Conservation (phyloP, 345 rosid species). For the Fremontodendron californicum region DNA sequence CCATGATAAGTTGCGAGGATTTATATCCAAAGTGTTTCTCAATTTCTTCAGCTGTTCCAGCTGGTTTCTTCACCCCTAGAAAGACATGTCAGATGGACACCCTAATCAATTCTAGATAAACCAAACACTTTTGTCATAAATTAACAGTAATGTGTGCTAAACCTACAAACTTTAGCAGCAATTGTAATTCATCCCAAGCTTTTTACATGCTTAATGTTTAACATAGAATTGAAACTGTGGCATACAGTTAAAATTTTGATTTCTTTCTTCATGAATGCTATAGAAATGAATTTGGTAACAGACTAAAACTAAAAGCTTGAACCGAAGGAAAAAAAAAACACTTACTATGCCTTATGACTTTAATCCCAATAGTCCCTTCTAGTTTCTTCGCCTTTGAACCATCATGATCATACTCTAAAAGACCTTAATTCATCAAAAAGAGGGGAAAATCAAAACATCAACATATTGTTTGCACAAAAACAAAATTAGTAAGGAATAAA, state of each 20-base stretch:
- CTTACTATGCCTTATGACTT: slow-evolving; percentile 89
- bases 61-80: slow-evolving; percentile 86
- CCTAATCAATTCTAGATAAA: slow-evolving; percentile 14
- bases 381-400: slow-evolving; percentile 76
- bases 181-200: neutral
- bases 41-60: slow-evolving; percentile 88
- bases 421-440: slow-evolving; percentile 46
- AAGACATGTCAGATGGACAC: neutral
- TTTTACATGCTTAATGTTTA: neutral
- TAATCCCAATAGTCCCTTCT: slow-evolving; percentile 81
- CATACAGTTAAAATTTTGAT: neutral
- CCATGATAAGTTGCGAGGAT: slow-evolving; percentile 85
- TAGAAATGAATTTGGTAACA: neutral
- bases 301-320: neutral
- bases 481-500: neutral
- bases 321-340: neutral
- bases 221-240: neutral
- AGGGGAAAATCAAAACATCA: slow-evolving; percentile 5
- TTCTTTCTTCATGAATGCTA: neutral
- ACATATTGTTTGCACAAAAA: slow-evolving; percentile 11
- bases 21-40: slow-evolving; percentile 90
- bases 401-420: slow-evolving; percentile 81
- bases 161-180: neutral
- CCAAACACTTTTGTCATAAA: neutral
- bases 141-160: neutral